Conservation (phyloP, 1,284 basidiomycete species). For the Peniophora sp. region DNA sequence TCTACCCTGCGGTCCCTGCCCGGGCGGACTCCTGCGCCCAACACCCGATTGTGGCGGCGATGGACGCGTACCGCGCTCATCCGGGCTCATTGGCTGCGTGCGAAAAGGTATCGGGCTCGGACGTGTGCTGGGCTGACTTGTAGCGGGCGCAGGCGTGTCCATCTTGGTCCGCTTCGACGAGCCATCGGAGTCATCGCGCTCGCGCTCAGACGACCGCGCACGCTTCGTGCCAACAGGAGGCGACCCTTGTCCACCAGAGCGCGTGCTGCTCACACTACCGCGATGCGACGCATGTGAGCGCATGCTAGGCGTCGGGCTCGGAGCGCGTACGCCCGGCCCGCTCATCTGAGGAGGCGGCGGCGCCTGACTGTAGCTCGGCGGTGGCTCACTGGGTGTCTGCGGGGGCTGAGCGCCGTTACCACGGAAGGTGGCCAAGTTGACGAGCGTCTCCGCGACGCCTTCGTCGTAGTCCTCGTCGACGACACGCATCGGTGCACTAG, state of each 20-base stretch:
- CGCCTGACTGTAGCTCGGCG: constrained; percentile 28
- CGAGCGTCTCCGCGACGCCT: constrained; percentile 63
- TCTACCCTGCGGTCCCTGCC: constrained; percentile 20
- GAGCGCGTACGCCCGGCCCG: constrained; percentile 26
- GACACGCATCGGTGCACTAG: constrained; percentile 50
- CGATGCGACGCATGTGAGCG: constrained; percentile 19
- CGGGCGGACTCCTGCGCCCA: constrained; percentile 54
- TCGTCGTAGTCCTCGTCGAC: constrained; percentile 84
- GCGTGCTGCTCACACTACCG: constrained; percentile 18
- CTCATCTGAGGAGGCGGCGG: constrained; percentile 27
- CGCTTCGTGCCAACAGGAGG: constrained; percentile 38
- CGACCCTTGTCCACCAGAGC: constrained; percentile 15
- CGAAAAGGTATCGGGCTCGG: constrained; percentile 72
- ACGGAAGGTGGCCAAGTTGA: constrained; percentile 43
- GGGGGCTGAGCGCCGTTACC: not conserved
- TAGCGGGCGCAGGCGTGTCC: constrained; percentile 42
- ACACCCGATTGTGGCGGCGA: not conserved
- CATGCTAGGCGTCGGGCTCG: constrained; percentile 36
- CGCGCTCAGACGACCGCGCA: constrained; percentile 55
- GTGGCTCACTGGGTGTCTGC: constrained; percentile 16
- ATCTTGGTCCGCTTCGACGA: constrained; percentile 58
- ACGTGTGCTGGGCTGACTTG: constrained; percentile 53
- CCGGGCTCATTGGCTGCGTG: constrained; percentile 48
- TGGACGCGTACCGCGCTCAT: constrained; percentile 16
- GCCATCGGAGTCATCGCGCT: constrained; percentile 25